Conservation (phyloP, 2,329 filamentous ascomycete species). For the Penicillium olsonii region DNA sequence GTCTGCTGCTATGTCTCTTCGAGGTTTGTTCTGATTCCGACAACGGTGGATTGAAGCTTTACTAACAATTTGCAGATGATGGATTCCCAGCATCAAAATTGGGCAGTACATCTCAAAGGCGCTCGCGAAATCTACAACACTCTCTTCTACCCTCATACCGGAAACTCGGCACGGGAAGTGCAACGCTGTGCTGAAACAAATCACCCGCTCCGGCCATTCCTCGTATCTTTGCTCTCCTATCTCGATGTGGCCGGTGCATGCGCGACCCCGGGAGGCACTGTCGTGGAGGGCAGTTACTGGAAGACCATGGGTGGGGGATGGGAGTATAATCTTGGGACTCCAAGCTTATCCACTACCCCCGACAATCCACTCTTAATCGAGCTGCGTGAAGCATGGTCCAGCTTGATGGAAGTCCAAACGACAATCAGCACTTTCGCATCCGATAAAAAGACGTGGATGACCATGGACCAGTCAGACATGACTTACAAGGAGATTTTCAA, state of each 20-base stretch:
- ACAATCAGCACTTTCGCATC: slow-evolving; percentile 36
- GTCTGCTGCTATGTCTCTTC: slow-evolving; percentile 36
- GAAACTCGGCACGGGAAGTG: slow-evolving; percentile 27
- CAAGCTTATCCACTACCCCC: slow-evolving; percentile 27
- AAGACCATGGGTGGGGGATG: slow-evolving; percentile 39
- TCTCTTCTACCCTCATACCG: slow-evolving; percentile 30
- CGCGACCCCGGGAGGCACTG: slow-evolving; percentile 39
- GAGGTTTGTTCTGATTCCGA: slow-evolving; percentile 27
- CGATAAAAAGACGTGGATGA: slow-evolving; percentile 33
- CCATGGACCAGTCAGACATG: slow-evolving; percentile 31
- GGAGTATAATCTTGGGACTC: slow-evolving; percentile 40
- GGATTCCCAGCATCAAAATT: slow-evolving; percentile 41
- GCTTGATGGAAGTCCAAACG: slow-evolving; percentile 38
- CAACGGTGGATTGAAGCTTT: neutral
- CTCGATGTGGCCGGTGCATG: slow-evolving; percentile 44
- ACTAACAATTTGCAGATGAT: slow-evolving; percentile 32
- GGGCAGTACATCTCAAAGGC: slow-evolving; percentile 43
- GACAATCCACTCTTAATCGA: slow-evolving; percentile 29
- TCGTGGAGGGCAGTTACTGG: slow-evolving; percentile 43
- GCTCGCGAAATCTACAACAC: slow-evolving; percentile 41
- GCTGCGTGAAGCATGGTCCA: slow-evolving; percentile 33
- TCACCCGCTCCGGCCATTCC: slow-evolving; percentile 38
- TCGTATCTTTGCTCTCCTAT: slow-evolving; percentile 43
- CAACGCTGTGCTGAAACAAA: slow-evolving; percentile 33
- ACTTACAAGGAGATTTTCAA: slow-evolving; percentile 32